Conservation (phyloP, 257 asterid genomes). For the Salvia rosmarinus region DNA sequence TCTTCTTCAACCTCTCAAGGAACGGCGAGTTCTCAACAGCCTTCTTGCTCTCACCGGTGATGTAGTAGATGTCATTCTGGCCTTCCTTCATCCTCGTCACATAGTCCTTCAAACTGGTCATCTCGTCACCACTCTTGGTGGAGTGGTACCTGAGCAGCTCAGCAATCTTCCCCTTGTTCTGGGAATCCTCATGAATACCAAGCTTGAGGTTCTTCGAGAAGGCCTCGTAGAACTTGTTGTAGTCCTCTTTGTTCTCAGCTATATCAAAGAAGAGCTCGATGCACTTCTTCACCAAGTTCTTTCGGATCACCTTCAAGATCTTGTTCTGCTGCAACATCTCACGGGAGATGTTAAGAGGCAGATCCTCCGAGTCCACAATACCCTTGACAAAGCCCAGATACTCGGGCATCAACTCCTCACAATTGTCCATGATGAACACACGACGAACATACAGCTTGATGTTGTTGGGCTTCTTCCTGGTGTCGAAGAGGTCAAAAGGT, state of each 20-base stretch:
- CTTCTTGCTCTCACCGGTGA: slow-evolving; percentile 74
- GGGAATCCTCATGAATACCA: slow-evolving; percentile 68
- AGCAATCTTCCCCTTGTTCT: slow-evolving; percentile 58
- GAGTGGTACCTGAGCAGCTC: slow-evolving; percentile 61
- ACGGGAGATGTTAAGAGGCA: slow-evolving; percentile 70
- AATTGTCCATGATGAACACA: slow-evolving; percentile 69
- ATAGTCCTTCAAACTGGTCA: slow-evolving; percentile 67
- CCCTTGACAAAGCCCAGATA: slow-evolving; percentile 65
- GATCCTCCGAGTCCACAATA: slow-evolving; percentile 65
- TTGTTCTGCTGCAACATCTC: slow-evolving; percentile 70
- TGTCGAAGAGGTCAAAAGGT: slow-evolving; percentile 67
- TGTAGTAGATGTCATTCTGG: slow-evolving; percentile 63
- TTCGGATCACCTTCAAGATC: slow-evolving; percentile 69
- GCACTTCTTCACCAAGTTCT: slow-evolving; percentile 77
- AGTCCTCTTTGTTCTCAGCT: slow-evolving; percentile 74
- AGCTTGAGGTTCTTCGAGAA: slow-evolving; percentile 70
- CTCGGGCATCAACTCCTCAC: slow-evolving; percentile 69
- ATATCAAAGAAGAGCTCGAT: slow-evolving; percentile 67
- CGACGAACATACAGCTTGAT: slow-evolving; percentile 70
- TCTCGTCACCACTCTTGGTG: slow-evolving; percentile 69
- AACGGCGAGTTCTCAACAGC: slow-evolving; percentile 78
- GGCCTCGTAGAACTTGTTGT: slow-evolving; percentile 65
- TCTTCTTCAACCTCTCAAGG: slow-evolving; percentile 70
- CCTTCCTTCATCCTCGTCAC: slow-evolving; percentile 78
- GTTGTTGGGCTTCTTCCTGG: slow-evolving; percentile 63